Evolutionary conservation across 1,284 basidiomycete species (phyloP).

Genomic region (Leccinum angustisporum): DNA sequence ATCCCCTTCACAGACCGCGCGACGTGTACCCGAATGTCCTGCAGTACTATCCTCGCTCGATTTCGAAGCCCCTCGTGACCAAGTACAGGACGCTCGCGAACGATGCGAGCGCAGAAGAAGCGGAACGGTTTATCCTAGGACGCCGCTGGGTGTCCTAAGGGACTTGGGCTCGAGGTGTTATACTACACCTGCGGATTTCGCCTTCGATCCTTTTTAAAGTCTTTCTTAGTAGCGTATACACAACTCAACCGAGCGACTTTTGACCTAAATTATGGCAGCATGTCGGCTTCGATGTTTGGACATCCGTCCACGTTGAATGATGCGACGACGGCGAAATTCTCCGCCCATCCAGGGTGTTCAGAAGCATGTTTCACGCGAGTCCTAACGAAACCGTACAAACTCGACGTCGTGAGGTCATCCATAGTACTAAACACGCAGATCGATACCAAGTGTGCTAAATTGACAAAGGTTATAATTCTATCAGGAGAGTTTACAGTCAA

Average conservation of each 20-base stretch:
- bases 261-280: constrained; percentile 59
- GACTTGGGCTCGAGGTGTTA: neutral
- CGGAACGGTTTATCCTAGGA: constrained; percentile 26
- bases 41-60: constrained; percentile 56
- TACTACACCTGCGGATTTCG: neutral
- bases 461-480: too few relatives aligned
- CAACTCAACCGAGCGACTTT: constrained; percentile 58
- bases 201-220: constrained; percentile 36
- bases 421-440: too few relatives aligned
- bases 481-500: too few relatives aligned
- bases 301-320: constrained; percentile 59
- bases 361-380: constrained; percentile 33
- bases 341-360: constrained; percentile 4
- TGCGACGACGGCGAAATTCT: constrained; percentile 34
- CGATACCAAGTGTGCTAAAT: too few relatives aligned
- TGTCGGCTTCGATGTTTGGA: constrained; percentile 49
- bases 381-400: constrained; percentile 56
- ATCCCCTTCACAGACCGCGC: constrained; percentile 47
- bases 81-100: constrained; percentile 43
- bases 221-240: constrained; percentile 53
- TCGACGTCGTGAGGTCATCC: constrained; percentile 49
- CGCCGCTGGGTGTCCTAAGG: too few relatives aligned
- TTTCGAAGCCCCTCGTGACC: constrained; percentile 47
- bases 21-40: constrained; percentile 60
- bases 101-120: constrained; percentile 42